Evolutionary conservation across 768 basidiomycete species (phyloP), one percentile per base, ranked within the genome.

Genomic region (Porpolomopsis calyptriformis): DNA sequence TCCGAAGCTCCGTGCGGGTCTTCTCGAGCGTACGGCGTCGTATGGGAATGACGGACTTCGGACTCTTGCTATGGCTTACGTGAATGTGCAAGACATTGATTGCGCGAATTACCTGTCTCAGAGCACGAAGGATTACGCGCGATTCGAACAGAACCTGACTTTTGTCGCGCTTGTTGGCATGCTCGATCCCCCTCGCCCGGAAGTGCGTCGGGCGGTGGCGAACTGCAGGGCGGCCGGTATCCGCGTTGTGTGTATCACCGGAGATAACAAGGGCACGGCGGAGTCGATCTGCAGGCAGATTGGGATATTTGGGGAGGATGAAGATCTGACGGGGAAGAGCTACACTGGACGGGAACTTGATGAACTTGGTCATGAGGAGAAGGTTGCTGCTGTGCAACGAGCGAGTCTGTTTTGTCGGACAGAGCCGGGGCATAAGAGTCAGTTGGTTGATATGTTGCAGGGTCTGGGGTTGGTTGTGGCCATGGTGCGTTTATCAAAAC

Each of bases 121-220:
- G 49, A 81, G 78, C 58, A 70, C 82, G 3, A 73, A 74, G 46
- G 87, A 94, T 53, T 99, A 96, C 60, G 67, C 81, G 34, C 80
- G 82, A 26, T 99, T 99, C 58, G 94, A 99, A 64, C 81, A 80
- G 58, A 73, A 91, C 55, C 74, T 99, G 47, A 87, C 85, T 4
- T 98, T 99, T 62, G 92, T 94, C 47, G 93, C 91, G 11, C 71
- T 99, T 39, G 90, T 94, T 48, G 94, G 89, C 47, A 99, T 99
- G 96, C 76, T 94, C 35, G 94, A 99, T 58, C 94, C 94, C 18
- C 94, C 94, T 4, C 85, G 94, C 23, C 93, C 94, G 3, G 94
- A 97, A 65, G 96, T 92, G 33, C 74, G 75, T 25, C 71, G 63
- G 27, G 93, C 96, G 9, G 78, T 99, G 23, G 85, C 82, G 26